Base-by-base conservation (phyloP, 2,329 filamentous ascomycete genomes). In the Hypocreales sp. region DNA sequence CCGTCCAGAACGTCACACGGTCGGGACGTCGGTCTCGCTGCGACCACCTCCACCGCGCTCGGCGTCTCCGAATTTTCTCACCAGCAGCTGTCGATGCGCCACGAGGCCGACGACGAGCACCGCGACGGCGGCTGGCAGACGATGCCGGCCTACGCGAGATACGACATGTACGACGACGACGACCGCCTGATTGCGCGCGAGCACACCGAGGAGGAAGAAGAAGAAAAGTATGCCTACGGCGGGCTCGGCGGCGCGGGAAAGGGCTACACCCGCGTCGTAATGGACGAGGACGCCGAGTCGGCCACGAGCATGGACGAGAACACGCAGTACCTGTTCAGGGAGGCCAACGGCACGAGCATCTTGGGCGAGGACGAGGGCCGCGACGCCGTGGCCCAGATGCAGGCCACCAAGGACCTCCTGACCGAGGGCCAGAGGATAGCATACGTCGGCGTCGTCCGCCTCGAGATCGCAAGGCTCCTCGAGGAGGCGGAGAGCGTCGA, bases 281-380 rank as follows among this genome's bases (percentile, higher is more conserved):
- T 93, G 41, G 90, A 98, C 41, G 90, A 98, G 37, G 90, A 98
- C 51, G 86, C 77, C 10, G 73, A 92, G 48, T 94, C 86, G 16
- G 79, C 79, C 26, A 98, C 84, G 4, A 95, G 87, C 55, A 73
- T 98, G 73, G 90, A 98, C 47, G 90, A 98, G 31, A 87, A 95
- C 44, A 98, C 90, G 0, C 75, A 84, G 30, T 98, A 98, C 48
- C 65, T 98, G 4, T 98, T 98, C 61, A 87, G 82, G 38, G 75
- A 83, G 33, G 54, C 64, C 10, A 64, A 62, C 29, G 64, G 60
- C 24, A 77, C 64, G 3, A 66, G 56, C 42, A 68, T 65, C 32
- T 60, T 60, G 14, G 76, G 74, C 20, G 80, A 86, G 15, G 86
- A 92, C 15, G 82, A 90, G 29, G 74, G 80, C 32, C 71, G 86